These are phyloP conservation scores for Lachnellula hyalina DNA, from an alignment of 2,329 filamentous ascomycete genomes.

Conservation along the genomic window DNA sequence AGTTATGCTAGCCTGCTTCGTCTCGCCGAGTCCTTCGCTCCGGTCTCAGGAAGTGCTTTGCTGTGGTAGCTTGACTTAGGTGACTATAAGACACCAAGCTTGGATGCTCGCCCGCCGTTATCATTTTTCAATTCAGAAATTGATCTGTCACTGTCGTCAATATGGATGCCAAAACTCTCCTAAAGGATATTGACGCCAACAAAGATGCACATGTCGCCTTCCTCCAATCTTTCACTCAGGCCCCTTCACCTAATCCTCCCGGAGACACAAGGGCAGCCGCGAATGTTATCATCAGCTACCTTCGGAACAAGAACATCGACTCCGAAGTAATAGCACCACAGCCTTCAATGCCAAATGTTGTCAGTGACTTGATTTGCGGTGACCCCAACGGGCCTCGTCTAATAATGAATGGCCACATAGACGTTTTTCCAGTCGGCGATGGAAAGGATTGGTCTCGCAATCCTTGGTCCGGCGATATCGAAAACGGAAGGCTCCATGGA, in stretches of 20 bases:
- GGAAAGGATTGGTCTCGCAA: slow-evolving; percentile 32
- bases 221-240: slow-evolving; percentile 32
- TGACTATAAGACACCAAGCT: background rate
- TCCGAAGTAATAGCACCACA: slow-evolving; percentile 29
- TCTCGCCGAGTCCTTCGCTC: background rate
- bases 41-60: background rate
- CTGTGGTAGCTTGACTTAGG: background rate
- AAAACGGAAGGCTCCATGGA: slow-evolving; percentile 32
- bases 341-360: slow-evolving; percentile 32
- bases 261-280: slow-evolving; percentile 35
- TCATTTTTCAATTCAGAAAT: background rate
- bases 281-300: slow-evolving; percentile 29
- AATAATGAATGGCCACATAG: slow-evolving; percentile 39
- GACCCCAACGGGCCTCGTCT: slow-evolving; percentile 28
- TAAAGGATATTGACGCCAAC: slow-evolving; percentile 26
- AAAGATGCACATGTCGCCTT: slow-evolving; percentile 25
- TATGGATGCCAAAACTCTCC: slow-evolving; percentile 15
- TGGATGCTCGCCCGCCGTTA: background rate
- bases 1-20: background rate
- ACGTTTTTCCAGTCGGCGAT: slow-evolving; percentile 36
- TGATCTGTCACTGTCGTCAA: background rate
- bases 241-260: slow-evolving; percentile 35
- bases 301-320: slow-evolving; percentile 23
- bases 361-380: slow-evolving; percentile 28
- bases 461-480: slow-evolving; percentile 35